Base-by-base conservation (phyloP, 179 eudicot species). In the Gypsophila paniculata region DNA sequence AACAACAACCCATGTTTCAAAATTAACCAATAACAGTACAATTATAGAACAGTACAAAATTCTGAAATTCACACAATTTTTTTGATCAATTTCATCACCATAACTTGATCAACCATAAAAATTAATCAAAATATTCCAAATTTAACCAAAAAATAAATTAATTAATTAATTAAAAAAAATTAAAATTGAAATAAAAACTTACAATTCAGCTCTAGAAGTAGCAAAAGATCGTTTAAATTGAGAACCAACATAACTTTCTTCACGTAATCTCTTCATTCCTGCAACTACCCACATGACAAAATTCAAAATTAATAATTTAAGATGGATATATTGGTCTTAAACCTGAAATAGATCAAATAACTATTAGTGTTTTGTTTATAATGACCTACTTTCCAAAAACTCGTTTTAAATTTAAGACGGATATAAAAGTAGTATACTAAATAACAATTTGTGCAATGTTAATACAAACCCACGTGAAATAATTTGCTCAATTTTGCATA, bases 221-320 rank as follows among this genome's bases (percentile, higher is more conserved):
- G 83, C 86, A 32, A 83, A 76, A 46, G 97, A 86, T 18, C 91
- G 90, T 80, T 85, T 91, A 61, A 79, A 82, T 75, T 87, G 93
- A 78, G 96, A 83, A 78, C 85, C 82, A 63, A 73, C 62, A 78
- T 72, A 83, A 63, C 73, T 86, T 60, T 89, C 98, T 34, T 93
- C 98, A 73, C 91, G 80, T 42, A 85, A 83, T 82, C 98, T 86
- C 91, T 91, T 93, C 98, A 93, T 91, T 48, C 73, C 91, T 82
- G 79, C 72, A 79, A 39, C 49, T 21, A 61, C 63, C 74, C 60
- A 74, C 39, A 79, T 67, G 44, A 71, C 42, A 53, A 68, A 2
- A 42, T 29, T 42, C 46, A 42, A 2, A 42, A 42, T 42, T 42
- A 42, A 42, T 42, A 6, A 2, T 6, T 6, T 9, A 42, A 42